Evolutionary conservation across 306 rosid species (phyloP).

Genomic region (Cicer chorassanicum): DNA sequence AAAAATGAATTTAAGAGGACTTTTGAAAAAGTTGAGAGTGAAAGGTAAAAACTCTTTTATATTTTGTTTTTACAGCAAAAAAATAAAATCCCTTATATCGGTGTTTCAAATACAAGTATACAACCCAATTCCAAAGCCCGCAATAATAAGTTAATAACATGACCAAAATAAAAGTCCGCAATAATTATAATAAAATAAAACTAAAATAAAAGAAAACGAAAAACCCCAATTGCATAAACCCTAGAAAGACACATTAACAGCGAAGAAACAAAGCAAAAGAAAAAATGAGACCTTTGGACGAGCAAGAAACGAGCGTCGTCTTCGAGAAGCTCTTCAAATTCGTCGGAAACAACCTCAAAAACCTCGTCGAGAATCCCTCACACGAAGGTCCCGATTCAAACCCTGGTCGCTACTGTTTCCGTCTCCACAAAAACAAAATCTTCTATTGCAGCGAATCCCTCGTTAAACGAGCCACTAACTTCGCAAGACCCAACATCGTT

Average conservation of each 20-base stretch:
- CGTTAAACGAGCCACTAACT: constrained; percentile 85
- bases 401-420: constrained; percentile 90
- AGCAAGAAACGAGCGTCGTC: constrained; percentile 73
- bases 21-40: too few species aligned
- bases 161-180: too few species aligned
- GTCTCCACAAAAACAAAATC: constrained; percentile 80
- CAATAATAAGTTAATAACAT: too few species aligned
- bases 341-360: constrained; percentile 86
- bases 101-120: too few species aligned
- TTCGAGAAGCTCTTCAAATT: constrained; percentile 91
- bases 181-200: too few species aligned
- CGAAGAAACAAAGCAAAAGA: background rate
- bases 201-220: background rate
- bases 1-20: too few species aligned
- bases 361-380: constrained; percentile 80
- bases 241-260: background rate
- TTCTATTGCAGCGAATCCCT: constrained; percentile 80
- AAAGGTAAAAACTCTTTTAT: too few species aligned
- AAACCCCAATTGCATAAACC: constrained; percentile 42
- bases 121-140: too few species aligned
- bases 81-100: too few species aligned
- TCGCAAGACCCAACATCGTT: constrained; percentile 66
- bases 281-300: constrained; percentile 85
- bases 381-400: constrained; percentile 80
- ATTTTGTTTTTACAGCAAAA: too few species aligned